These are phyloP conservation scores for Oryza meyeriana DNA, from an alignment of 176 grass and related monocot species.

Conservation along the genomic window DNA sequence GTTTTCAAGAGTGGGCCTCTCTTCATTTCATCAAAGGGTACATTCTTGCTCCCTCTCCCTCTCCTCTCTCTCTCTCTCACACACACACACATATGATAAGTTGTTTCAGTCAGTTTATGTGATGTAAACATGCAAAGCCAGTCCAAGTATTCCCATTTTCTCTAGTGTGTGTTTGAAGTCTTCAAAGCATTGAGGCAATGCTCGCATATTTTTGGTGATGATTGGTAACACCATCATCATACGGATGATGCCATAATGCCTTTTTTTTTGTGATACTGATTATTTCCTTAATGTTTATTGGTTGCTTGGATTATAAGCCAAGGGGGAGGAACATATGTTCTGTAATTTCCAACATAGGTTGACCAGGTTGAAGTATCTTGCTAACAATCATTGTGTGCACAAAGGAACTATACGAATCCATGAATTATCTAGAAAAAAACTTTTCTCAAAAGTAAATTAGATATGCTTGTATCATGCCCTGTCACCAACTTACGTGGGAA, in stretches of 20 bases:
- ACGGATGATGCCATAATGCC: not conserved
- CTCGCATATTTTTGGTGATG: not conserved
- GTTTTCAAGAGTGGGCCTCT: slow-evolving; percentile 98
- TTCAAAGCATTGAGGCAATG: not conserved
- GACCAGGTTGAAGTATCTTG: slow-evolving; percentile 2
- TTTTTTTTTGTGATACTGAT: not conserved
- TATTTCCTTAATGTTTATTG: slow-evolving; percentile 3
- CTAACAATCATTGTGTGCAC: not conserved
- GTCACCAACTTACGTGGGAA: slow-evolving; percentile 6
- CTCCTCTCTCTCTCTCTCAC: not conserved
- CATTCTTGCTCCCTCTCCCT: not conserved
- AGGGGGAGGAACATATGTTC: not conserved
- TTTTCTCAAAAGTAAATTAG: slow-evolving; percentile 2
- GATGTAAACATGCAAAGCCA: slow-evolving; percentile 15
- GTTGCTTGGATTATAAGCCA: not conserved
- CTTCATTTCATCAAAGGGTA: slow-evolving; percentile 99
- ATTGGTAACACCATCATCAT: not conserved
- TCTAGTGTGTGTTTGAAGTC: not conserved
- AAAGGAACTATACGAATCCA: not conserved
- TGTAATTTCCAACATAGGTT: not conserved
- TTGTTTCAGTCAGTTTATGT: not conserved
- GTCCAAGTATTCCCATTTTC: not conserved
- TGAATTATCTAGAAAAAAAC: not conserved
- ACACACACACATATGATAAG: not conserved
- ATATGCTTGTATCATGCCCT: not conserved